Evolutionary conservation across 768 basidiomycete genomes (phyloP).

Genomic region (Nidula microcarpa): DNA sequence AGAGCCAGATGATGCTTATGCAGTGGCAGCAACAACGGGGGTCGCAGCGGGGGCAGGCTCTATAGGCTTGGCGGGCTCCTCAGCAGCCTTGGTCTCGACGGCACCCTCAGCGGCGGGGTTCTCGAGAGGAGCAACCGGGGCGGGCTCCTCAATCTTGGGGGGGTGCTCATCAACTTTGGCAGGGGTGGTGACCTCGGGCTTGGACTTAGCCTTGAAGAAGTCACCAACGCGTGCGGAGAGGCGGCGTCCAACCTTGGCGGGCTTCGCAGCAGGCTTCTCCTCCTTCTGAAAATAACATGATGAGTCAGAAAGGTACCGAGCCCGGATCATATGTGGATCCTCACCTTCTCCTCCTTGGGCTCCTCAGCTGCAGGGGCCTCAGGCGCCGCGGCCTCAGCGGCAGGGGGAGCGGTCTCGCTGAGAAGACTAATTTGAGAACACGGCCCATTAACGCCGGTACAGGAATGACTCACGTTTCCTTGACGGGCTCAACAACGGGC

Average conservation of each 20-base stretch:
- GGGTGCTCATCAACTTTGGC: slow-evolving; percentile 89
- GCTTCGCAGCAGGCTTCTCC: slow-evolving; percentile 45
- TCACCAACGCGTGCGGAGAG: slow-evolving; percentile 80
- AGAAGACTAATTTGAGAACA: slow-evolving; percentile 1
- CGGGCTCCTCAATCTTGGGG: slow-evolving; percentile 82
- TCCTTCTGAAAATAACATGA: slow-evolving; percentile 23
- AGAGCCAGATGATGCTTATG: slow-evolving; percentile 43
- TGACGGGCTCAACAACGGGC: slow-evolving; percentile 52
- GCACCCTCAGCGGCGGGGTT: slow-evolving; percentile 57
- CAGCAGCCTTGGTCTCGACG: slow-evolving; percentile 26
- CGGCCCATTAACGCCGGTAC: too few relatives aligned
- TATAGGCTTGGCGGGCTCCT: slow-evolving; percentile 37
- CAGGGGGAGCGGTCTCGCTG: slow-evolving; percentile 32
- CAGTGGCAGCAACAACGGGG: slow-evolving; percentile 75
- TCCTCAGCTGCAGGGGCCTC: slow-evolving; percentile 46
- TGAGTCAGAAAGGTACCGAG: background rate
- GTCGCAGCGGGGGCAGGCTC: slow-evolving; percentile 50
- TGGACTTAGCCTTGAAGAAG: slow-evolving; percentile 77
- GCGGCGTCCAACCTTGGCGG: slow-evolving; percentile 72
- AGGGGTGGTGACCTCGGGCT: slow-evolving; percentile 58
- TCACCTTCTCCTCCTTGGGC: slow-evolving; percentile 62
- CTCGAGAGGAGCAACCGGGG: slow-evolving; percentile 81
- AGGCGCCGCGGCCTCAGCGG: slow-evolving; percentile 36
- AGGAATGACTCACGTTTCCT: slow-evolving; percentile 66
- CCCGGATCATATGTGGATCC: too few relatives aligned